phyloP scores from a whole-genome alignment of 75 land plant species.

The Selaginella moellendorffii region DNA sequence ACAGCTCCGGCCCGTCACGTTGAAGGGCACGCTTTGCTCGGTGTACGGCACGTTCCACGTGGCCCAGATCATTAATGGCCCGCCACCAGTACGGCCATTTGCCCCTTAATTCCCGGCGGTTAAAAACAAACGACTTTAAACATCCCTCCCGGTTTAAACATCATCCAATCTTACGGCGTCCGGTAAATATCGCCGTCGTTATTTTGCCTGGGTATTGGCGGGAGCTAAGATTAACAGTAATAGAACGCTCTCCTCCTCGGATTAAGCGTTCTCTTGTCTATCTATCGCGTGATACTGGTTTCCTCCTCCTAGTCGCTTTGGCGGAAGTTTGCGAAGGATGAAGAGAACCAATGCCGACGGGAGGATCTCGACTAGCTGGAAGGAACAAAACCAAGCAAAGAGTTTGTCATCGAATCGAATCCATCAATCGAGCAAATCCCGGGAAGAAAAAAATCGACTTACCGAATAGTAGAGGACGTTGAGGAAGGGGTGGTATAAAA shows the following conservation, averaged over 20 bases:
- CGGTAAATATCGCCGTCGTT: too few relatives aligned
- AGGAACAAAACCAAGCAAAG: not conserved
- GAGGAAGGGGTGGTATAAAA: constrained; percentile 73
- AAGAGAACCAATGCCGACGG: constrained; percentile 84
- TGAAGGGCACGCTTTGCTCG: not conserved
- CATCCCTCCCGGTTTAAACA: not conserved
- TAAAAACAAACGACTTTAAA: too few relatives aligned
- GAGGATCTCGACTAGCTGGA: constrained; percentile 73
- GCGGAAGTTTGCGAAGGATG: constrained; percentile 82
- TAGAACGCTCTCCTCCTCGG: too few relatives aligned
- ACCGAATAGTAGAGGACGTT: constrained; percentile 86
- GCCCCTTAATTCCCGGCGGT: not conserved
- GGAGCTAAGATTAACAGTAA: too few relatives aligned
- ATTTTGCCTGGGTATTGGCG: too few relatives aligned
- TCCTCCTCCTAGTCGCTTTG: constrained; percentile 21
- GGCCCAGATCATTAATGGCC: not conserved
- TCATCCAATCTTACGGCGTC: not conserved
- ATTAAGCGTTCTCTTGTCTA: not conserved
- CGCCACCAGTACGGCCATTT: not conserved
- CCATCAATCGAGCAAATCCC: not conserved
- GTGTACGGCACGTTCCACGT: not conserved
- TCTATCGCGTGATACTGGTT: constrained; percentile 8
- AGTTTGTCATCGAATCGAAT: not conserved
- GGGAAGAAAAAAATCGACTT: constrained; percentile 11
- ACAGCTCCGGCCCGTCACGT: not conserved